These are phyloP conservation scores for Tulasnella sp. DNA, from an alignment of 768 basidiomycete species.

Conservation along the genomic window DNA sequence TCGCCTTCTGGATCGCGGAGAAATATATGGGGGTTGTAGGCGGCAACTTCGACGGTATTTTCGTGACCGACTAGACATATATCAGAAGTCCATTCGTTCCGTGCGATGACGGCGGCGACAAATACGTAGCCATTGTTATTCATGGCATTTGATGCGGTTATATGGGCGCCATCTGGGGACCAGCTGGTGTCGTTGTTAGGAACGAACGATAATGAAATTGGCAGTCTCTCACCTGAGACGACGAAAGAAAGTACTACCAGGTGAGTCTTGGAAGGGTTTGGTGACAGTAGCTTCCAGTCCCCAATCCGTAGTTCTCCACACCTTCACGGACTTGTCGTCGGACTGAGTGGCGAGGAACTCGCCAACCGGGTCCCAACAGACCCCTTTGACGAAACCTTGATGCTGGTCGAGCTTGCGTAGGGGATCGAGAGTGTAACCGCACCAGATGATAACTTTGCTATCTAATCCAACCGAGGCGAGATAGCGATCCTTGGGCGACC, in stretches of 20 bases:
- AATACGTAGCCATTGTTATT: constrained; percentile 95
- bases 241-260: constrained; percentile 88
- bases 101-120: constrained; percentile 88
- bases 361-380: constrained; percentile 97
- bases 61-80: constrained; percentile 94
- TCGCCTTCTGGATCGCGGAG: constrained; percentile 56
- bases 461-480: constrained; percentile 91
- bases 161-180: constrained; percentile 98
- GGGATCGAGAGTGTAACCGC: constrained; percentile 79
- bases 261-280: constrained; percentile 88
- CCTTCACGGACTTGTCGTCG: constrained; percentile 91
- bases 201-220: not conserved
- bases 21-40: constrained; percentile 93
- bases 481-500: constrained; percentile 86
- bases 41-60: constrained; percentile 89
- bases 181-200: constrained; percentile 43
- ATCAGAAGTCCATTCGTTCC: constrained; percentile 80
- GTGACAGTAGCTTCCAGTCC: constrained; percentile 65
- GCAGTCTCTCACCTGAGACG: constrained; percentile 54
- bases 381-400: constrained; percentile 95
- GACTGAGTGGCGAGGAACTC: constrained; percentile 97
- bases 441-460: constrained; percentile 86
- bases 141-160: constrained; percentile 94
- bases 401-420: constrained; percentile 76
- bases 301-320: constrained; percentile 96